Evolutionary conservation across 2,329 filamentous ascomycete species (phyloP).

Genomic region (Penicillium digitatum): DNA sequence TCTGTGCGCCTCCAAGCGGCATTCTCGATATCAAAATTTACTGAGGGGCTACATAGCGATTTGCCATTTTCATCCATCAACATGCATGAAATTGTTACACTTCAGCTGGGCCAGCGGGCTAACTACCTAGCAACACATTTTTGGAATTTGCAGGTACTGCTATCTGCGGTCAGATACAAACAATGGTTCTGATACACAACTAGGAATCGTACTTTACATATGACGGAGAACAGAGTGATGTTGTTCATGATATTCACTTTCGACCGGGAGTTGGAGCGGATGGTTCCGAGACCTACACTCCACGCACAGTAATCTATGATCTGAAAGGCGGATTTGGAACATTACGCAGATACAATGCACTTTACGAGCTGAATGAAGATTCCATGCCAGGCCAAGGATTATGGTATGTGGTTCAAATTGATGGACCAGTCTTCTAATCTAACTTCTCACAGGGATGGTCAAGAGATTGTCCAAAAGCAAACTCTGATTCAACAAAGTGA

Average conservation of each 20-base stretch:
- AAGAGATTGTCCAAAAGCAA: conserved; percentile 65
- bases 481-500: conserved; percentile 63
- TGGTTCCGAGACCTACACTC: conserved; percentile 86
- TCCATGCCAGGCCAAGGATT: conserved; percentile 36
- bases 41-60: not conserved
- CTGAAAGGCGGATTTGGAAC: conserved; percentile 91
- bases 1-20: conserved; percentile 16
- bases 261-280: conserved; percentile 75
- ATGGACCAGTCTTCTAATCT: not conserved
- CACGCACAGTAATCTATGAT: conserved; percentile 88
- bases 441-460: conserved; percentile 55
- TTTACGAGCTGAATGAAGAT: conserved; percentile 63
- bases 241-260: conserved; percentile 87
- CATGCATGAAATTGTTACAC: conserved; percentile 93
- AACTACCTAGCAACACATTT: conserved; percentile 96
- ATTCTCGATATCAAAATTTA: conserved; percentile 9
- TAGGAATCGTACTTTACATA: conserved; percentile 99
- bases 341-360: conserved; percentile 77
- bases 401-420: conserved; percentile 38
- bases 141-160: conserved; percentile 84
- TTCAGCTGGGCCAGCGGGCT: conserved; percentile 87
- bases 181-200: conserved; percentile 8
- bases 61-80: conserved; percentile 3
- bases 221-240: conserved; percentile 59
- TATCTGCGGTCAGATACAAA: not conserved